A percentile compares a stretch with the other conserved stretches of the same genome.
Evolutionary conservation across 2,329 filamentous ascomycete genomes (phyloP).

Genomic region (Grosmannia penicillata): DNA sequence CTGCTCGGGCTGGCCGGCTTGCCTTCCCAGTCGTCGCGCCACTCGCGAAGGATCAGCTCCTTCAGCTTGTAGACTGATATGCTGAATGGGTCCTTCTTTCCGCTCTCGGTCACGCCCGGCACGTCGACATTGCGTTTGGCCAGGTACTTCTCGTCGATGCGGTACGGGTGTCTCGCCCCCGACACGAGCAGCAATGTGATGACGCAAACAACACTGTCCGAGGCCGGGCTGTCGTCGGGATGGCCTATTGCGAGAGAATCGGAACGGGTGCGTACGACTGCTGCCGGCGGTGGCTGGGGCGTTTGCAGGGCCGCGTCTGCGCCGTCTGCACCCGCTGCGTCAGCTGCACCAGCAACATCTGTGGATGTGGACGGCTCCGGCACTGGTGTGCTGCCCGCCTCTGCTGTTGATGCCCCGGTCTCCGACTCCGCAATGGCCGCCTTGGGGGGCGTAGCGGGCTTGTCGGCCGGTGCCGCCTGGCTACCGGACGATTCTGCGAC

Average conservation of each 20-base stretch:
- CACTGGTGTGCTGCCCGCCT: too few species aligned
- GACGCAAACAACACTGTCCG: slow-evolving; percentile 34
- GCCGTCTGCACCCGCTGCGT: background rate
- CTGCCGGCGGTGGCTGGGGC: slow-evolving; percentile 4
- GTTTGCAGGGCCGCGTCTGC: background rate
- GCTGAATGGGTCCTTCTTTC: slow-evolving; percentile 62
- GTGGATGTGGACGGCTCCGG: background rate
- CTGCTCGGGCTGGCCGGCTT: slow-evolving; percentile 75
- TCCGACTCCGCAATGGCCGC: too few species aligned
- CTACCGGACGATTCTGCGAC: too few species aligned
- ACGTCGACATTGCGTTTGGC: slow-evolving; percentile 65
- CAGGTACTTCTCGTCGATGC: slow-evolving; percentile 76
- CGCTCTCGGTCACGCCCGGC: slow-evolving; percentile 45
- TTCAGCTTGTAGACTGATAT: slow-evolving; percentile 91
- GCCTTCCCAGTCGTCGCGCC: slow-evolving; percentile 82
- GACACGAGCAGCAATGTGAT: slow-evolving; percentile 75
- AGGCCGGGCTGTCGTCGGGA: background rate
- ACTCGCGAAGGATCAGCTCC: slow-evolving; percentile 84
- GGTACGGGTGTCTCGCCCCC: slow-evolving; percentile 77
- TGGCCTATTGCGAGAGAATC: slow-evolving; percentile 9
- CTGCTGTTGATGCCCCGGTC: too few species aligned
- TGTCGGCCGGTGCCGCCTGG: too few species aligned
- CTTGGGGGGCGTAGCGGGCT: too few species aligned
- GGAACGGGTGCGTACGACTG: slow-evolving; percentile 13
- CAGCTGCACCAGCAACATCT: background rate